phyloP scores from a whole-genome alignment of 371 early-diverging fungal genomes.

The Mucor racemosus region DNA sequence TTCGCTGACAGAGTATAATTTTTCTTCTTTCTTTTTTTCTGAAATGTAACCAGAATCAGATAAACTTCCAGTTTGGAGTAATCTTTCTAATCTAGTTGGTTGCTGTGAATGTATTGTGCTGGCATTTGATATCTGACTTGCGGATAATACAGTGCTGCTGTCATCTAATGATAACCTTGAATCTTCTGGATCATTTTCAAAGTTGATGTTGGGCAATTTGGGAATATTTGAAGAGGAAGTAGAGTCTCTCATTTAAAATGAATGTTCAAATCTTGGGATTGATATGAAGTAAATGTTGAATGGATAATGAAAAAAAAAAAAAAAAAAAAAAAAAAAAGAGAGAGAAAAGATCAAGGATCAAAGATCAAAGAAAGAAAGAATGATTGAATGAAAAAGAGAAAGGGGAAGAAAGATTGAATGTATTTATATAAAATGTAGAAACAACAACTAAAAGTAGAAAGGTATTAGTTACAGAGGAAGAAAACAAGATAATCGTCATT shows the following conservation, averaged over 20 bases:
- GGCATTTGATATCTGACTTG: slow-evolving; percentile 5
- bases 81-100: slow-evolving; percentile 13
- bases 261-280: background rate
- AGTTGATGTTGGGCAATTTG: slow-evolving; percentile 13
- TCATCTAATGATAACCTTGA: slow-evolving; percentile 11
- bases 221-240: slow-evolving; percentile 1
- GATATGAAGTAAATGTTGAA: no score
- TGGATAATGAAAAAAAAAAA: background rate
- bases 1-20: background rate
- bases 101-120: slow-evolving; percentile 15
- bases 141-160: slow-evolving; percentile 17
- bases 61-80: slow-evolving; percentile 5
- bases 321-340: background rate
- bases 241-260: slow-evolving; percentile 5
- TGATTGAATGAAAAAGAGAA: background rate
- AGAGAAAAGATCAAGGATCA: no score
- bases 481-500: background rate
- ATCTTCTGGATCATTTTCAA: slow-evolving; percentile 3
- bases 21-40: slow-evolving; percentile 19
- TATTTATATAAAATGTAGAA: slow-evolving; percentile 1
- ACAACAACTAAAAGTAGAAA: background rate
- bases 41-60: slow-evolving; percentile 18
- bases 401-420: background rate
- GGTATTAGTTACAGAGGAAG: background rate
- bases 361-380: background rate